Evolutionary conservation across 2,329 filamentous ascomycete genomes (phyloP), one percentile per base, ranked within the genome.

Genomic region (Colletotrichum zoysiae): DNA sequence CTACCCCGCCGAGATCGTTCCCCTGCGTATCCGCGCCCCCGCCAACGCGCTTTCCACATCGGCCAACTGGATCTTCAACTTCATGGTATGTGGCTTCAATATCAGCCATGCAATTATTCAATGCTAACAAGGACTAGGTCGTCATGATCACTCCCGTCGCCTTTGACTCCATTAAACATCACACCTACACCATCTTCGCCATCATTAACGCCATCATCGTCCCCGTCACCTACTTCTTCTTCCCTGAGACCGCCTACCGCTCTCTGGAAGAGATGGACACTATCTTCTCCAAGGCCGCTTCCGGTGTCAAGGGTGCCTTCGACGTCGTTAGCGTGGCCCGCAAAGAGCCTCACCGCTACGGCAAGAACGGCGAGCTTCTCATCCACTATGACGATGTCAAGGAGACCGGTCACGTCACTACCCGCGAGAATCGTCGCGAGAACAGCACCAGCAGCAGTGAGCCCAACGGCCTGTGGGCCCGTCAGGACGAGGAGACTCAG

Each of bases 131-230:
- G n/a, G 5, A 16, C 35, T n/a, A 81, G 80, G 81, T 91, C 35
- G 89, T 91, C 65, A 90, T 90, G 86, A 86, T 91, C 73, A 90
- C 89, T 0, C 89, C 89, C 0, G 81, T 90, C 2, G 84, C 87
- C 1, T 89, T 91, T 73, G 81, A 85, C 68, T 87, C 81, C 68
- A 91, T 92, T 73, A 78, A 81, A 20, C 87, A 88, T 80, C 83
- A 88, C 76, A 91, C 89, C 0, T 91, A 92, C 78, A 87, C 89
- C 76, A 88, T 92, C 75, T 92, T 92, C 76, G 90, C 90, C 14
- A 85, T 90, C 57, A 90, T 92, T 81, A 91, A 91, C 78, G 85
- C 86, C 74, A 82, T 87, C 75, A 89, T 90, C 78, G 84, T 90
- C 0, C 88, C 88, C 0, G 82, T 80, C 3, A 83, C 89, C 33